A percentile compares a stretch with the other conserved stretches of the same genome.
These are phyloP conservation scores for Tricholoma bakamatsutake DNA, from an alignment of 768 basidiomycete genomes.

Conservation along the genomic window DNA sequence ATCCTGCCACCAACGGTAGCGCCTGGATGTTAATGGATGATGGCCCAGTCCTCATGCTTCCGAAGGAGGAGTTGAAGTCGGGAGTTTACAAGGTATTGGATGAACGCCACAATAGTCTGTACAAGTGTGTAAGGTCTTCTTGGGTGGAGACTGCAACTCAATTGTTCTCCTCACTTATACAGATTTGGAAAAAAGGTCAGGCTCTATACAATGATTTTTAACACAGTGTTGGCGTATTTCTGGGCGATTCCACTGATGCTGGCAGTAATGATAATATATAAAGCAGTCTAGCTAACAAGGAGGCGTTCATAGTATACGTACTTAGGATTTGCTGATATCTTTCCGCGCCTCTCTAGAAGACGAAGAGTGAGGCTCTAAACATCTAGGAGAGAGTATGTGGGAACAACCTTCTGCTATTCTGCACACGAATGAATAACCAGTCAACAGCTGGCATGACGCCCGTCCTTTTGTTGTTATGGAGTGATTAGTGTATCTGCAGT, in stretches of 20 bases:
- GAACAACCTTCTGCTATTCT: conserved; percentile 71
- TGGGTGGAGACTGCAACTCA: background rate
- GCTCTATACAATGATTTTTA: conserved; percentile 22
- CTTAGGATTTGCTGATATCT: conserved; percentile 9
- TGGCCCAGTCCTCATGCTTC: conserved; percentile 42
- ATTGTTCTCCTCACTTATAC: background rate
- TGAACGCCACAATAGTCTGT: conserved; percentile 29
- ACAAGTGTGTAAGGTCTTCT: conserved; percentile 20
- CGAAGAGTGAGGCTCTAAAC: background rate
- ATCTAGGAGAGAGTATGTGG: background rate
- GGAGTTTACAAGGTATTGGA: conserved; percentile 52
- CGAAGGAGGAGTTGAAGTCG: conserved; percentile 39
- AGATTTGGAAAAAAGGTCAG: conserved; percentile 21
- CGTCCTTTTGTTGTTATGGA: conserved; percentile 42
- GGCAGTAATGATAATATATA: background rate
- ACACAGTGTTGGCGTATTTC: conserved; percentile 20
- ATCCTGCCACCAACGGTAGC: conserved; percentile 37
- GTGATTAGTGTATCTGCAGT: background rate
- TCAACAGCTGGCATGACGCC: conserved; percentile 88
- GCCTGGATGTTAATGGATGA: conserved; percentile 44
- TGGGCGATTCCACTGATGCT: background rate
- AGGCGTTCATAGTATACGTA: background rate
- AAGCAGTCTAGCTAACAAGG: background rate
- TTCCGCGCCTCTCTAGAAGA: conserved; percentile 19
- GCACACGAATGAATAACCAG: conserved; percentile 92